phyloP scores from a whole-genome alignment of 768 basidiomycete species.

The Lactifluus subvellereus region DNA sequence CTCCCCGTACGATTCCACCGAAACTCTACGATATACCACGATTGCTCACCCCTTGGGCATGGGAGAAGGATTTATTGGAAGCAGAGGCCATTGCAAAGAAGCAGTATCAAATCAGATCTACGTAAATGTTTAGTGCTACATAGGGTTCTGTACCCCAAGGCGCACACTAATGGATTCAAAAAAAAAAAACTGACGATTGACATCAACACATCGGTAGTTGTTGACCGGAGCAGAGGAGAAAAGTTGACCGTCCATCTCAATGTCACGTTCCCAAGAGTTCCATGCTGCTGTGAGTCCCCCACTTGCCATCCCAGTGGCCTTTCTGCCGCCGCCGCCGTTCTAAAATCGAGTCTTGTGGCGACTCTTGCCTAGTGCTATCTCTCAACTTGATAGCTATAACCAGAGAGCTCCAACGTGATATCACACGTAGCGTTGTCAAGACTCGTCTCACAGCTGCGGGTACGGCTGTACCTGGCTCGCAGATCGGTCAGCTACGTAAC shows the following conservation, averaged over 20 bases:
- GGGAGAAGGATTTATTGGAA: too few species aligned
- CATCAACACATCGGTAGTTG: conserved; percentile 87
- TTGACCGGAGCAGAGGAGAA: conserved; percentile 93
- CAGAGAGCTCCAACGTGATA: conserved; percentile 87
- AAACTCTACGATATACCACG: too few species aligned
- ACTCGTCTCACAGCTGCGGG: conserved; percentile 65
- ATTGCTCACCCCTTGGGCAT: too few species aligned
- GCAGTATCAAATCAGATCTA: too few species aligned
- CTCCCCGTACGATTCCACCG: too few species aligned
- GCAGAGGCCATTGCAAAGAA: too few species aligned
- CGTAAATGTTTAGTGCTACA: too few species aligned
- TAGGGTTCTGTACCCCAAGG: too few species aligned
- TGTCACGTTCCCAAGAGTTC: conserved; percentile 90
- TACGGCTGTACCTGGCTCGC: conserved; percentile 47
- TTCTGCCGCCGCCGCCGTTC: neutral
- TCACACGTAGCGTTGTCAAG: conserved; percentile 86
- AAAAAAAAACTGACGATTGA: conserved; percentile 43
- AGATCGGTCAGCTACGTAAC: conserved; percentile 65
- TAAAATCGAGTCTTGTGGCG: neutral
- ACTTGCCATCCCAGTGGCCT: neutral
- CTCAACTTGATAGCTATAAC: conserved; percentile 98
- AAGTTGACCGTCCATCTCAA: conserved; percentile 88
- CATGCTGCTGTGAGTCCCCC: conserved; percentile 79
- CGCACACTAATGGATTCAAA: too few species aligned
- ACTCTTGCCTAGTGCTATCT: conserved; percentile 81